Percentiles rank a stretch among this genome's conserved stretches.
These are phyloP conservation scores for Paramarasmius palmivorus DNA, from an alignment of 1,284 basidiomycete species.

Conservation along the genomic window DNA sequence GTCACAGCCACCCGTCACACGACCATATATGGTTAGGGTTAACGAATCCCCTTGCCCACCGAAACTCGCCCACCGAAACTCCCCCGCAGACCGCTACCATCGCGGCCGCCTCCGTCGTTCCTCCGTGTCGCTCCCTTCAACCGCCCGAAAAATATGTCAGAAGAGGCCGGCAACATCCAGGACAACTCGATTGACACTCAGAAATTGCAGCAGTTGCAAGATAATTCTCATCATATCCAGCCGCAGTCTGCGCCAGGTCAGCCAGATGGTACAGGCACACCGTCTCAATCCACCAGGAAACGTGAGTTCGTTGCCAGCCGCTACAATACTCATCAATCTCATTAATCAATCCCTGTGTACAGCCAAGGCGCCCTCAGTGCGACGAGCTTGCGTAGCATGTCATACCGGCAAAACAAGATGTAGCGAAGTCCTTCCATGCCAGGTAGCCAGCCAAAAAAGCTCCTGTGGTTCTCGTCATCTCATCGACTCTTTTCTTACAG, in stretches of 20 bases:
- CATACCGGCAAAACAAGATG: conserved; percentile 79
- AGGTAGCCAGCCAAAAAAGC: conserved; percentile 43
- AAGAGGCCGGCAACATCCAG: conserved; percentile 53
- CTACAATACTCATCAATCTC: conserved; percentile 12
- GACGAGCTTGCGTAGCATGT: conserved; percentile 75
- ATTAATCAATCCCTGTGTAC: conserved; percentile 22
- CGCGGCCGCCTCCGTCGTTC: conserved; percentile 28
- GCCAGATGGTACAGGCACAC: conserved; percentile 27
- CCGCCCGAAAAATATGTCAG: conserved; percentile 59
- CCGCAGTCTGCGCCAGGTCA: not conserved
- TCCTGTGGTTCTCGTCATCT: not conserved
- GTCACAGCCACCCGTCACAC: too few relatives aligned
- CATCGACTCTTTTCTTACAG: conserved; percentile 34
- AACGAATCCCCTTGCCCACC: not conserved
- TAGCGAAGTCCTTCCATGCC: conserved; percentile 75
- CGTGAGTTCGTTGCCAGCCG: conserved; percentile 34
- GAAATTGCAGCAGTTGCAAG: conserved; percentile 53
- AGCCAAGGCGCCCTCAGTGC: conserved; percentile 78
- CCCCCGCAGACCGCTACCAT: not conserved
- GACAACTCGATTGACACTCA: conserved; percentile 43
- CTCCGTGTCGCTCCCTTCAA: conserved; percentile 35
- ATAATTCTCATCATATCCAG: conserved; percentile 25
- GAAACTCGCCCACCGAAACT: not conserved
- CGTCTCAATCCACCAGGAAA: conserved; percentile 37
- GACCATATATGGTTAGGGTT: too few relatives aligned